Percentiles rank a stretch among this genome's conserved stretches.
phyloP scores from a whole-genome alignment of 2,329 filamentous ascomycete species.

The Alternaria burnsii region DNA sequence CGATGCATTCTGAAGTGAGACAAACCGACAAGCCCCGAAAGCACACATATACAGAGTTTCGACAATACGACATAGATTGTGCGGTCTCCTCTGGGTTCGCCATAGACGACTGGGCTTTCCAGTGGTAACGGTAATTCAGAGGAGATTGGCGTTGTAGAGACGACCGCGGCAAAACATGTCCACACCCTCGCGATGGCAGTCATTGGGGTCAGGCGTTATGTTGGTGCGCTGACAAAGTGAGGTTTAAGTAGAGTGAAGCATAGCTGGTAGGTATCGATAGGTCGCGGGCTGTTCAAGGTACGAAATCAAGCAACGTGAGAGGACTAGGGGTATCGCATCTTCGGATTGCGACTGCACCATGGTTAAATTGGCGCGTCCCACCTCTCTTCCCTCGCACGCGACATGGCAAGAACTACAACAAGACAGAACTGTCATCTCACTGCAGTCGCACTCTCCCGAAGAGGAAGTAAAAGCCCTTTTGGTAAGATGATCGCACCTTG shows the following conservation, averaged over 20 bases:
- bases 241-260: not conserved
- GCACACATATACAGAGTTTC: constrained; percentile 5
- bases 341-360: not conserved
- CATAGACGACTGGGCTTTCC: not conserved
- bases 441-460: not conserved
- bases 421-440: not conserved
- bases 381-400: not conserved
- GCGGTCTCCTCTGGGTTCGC: not conserved
- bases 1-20: not conserved
- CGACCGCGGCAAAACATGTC: not conserved
- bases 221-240: too few species aligned
- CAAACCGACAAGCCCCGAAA: constrained; percentile 10
- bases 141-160: not conserved
- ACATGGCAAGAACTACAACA: too few species aligned
- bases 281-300: not conserved
- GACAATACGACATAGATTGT: constrained; percentile 3
- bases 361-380: too few species aligned
- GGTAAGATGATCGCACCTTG: too few species aligned
- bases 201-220: not conserved
- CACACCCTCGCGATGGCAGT: not conserved
- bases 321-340: fast-evolving
- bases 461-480: not conserved
- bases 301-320: not conserved
- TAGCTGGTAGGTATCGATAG: not conserved
- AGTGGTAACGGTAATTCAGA: fast-evolving